Evolutionary conservation across 495 filamentous ascomycete species (phyloP).

Genomic region (Aspergillus steynii): DNA sequence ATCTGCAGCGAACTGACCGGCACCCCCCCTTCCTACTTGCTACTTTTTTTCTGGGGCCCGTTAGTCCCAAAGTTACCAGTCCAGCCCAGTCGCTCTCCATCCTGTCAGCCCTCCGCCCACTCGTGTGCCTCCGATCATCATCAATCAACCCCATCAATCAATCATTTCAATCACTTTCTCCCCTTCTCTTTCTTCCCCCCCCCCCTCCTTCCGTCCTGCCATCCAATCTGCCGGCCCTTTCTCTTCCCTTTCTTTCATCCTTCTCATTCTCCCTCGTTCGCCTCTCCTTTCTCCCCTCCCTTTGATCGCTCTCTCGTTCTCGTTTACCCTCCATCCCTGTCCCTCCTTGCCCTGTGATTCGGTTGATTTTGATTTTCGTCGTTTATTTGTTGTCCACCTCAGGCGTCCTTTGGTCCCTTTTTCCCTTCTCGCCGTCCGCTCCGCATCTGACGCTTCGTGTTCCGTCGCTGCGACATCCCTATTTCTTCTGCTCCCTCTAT

Average conservation of each 20-base stretch:
- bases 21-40: too few relatives aligned
- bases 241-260: slow-evolving; percentile 13
- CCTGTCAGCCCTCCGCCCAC: neutral
- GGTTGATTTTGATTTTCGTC: neutral
- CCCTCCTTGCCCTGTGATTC: neutral
- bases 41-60: too few relatives aligned
- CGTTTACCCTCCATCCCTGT: neutral
- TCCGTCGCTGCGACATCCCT: slow-evolving; percentile 9
- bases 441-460: neutral
- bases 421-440: neutral
- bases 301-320: neutral
- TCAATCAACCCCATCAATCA: slow-evolving; percentile 12
- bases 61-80: neutral
- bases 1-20: too few relatives aligned
- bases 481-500: slow-evolving; percentile 13
- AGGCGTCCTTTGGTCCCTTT: too few relatives aligned
- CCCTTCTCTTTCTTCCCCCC: slow-evolving; percentile 3
- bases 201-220: neutral
- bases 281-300: neutral
- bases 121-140: slow-evolving; percentile 12
- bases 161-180: slow-evolving; percentile 2
- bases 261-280: slow-evolving; percentile 9
- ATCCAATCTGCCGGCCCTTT: slow-evolving; percentile 10
- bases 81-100: neutral
- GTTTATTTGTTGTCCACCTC: too few relatives aligned